Base-by-base conservation (phyloP, 371 early-diverging fungal species). In the Lichtheimia ornata region DNA sequence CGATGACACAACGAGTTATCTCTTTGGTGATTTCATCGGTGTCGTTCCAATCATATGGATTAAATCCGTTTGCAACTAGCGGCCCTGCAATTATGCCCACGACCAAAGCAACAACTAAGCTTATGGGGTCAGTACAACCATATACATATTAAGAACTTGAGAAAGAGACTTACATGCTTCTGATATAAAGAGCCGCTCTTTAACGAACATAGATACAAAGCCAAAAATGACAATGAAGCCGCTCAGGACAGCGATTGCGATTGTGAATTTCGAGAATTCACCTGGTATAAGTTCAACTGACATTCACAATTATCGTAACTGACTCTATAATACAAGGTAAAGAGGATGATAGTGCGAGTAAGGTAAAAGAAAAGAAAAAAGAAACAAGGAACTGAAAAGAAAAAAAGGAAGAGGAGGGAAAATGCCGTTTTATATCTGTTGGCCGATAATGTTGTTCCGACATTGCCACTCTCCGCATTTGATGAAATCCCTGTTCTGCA, bases 21-120 rank as follows among this genome's bases (percentile, higher is more conserved):
- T 92, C 87, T 44, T 86, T 83, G 0, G 90, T 88, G 4, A 90
- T 72, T 63, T 61, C 61, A 64, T 78, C 73, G 54, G 67, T 63
- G 62, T 82, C 72, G 30, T 74, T 45, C 84, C 86, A 87, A 1
- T 65, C 62, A 50, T 74, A 55, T 0, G 91, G 89, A 61, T 87
- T 74, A 52, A 93, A 74, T 56, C 91, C 74, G 56, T 85, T 82
- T 7, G 87, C 67, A 18, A 74, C 89, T 24, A 76, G 67, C 3
- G 92, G 92, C 1, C 97, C 97, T 56, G 94, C 79, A 49, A 94
- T 71, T 43, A 99, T 92, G 5, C 99, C 99, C 56, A 92, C 84
- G 9, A 91, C 59, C 15, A 93, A 83, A 11, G 97, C 92, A 5
- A 99, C 89, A 18, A 97, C 83, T 86, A 66, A 6, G 52, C 18